Evolutionary conservation across 2,329 filamentous ascomycete genomes (phyloP).

Genomic region (Bipolaris cookei): DNA sequence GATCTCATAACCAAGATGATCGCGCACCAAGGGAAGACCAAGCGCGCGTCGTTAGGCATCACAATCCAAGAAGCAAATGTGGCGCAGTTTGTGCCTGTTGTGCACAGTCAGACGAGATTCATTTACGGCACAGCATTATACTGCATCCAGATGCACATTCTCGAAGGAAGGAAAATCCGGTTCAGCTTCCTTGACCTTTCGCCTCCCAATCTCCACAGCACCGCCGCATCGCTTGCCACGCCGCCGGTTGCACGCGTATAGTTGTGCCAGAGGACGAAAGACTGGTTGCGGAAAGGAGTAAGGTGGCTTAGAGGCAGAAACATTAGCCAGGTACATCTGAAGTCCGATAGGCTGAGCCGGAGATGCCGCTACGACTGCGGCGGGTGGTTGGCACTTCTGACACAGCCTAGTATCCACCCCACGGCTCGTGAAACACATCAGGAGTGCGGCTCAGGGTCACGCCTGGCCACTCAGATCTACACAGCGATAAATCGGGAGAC

Average conservation of each 20-base stretch:
- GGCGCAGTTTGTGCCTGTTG: conserved; percentile 5
- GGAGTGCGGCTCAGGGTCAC: conserved; percentile 27
- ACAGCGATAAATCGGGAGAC: conserved; percentile 33
- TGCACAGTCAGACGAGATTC: not conserved
- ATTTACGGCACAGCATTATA: not conserved
- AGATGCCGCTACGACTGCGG: conserved; percentile 18
- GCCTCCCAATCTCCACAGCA: not conserved
- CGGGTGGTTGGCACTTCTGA: conserved; percentile 37
- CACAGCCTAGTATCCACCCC: conserved; percentile 43
- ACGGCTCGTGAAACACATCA: conserved; percentile 44
- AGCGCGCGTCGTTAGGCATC: conserved; percentile 27
- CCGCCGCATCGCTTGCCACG: not conserved
- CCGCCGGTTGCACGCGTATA: not conserved
- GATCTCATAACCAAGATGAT: conserved; percentile 28
- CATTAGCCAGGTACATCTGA: conserved; percentile 29
- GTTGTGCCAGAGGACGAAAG: not conserved
- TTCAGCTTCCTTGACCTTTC: not conserved
- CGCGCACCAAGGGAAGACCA: conserved; percentile 16
- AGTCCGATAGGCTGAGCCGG: conserved; percentile 29
- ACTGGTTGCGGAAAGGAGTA: conserved; percentile 28
- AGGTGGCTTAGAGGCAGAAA: conserved; percentile 39
- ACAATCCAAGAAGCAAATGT: conserved; percentile 21
- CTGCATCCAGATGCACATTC: too few relatives aligned
- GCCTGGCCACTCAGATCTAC: conserved; percentile 36
- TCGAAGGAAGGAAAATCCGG: not conserved